Conservation (phyloP, 352 stramenopile species). For the Plasmopara halstedii region DNA sequence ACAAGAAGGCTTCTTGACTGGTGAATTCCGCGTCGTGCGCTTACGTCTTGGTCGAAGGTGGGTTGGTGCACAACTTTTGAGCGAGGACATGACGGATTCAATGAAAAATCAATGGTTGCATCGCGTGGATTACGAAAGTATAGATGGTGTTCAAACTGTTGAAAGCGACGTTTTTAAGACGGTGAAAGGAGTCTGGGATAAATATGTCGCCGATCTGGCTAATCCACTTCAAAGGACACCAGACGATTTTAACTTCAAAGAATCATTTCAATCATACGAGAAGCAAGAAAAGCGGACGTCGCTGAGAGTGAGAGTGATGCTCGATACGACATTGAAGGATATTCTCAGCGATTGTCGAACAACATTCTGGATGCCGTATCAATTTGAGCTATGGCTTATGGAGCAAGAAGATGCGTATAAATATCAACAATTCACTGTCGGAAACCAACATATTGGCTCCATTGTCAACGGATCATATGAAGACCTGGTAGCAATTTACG, state of each 20-base stretch:
- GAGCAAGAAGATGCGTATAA: conserved; percentile 49
- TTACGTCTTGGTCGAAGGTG: conserved; percentile 57
- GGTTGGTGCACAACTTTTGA: conserved; percentile 58
- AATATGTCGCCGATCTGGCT: conserved; percentile 44
- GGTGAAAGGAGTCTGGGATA: conserved; percentile 39
- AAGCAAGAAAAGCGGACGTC: conserved; percentile 48
- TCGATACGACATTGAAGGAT: conserved; percentile 48
- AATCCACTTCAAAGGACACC: conserved; percentile 38
- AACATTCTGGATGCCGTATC: conserved; percentile 37
- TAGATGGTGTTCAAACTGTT: conserved; percentile 19
- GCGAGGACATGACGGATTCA: conserved; percentile 24
- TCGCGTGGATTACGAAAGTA: conserved; percentile 53
- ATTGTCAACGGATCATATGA: conserved; percentile 42
- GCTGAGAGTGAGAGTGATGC: conserved; percentile 48
- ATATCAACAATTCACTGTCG: conserved; percentile 26
- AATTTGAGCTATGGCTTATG: conserved; percentile 66
- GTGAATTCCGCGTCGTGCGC: conserved; percentile 39
- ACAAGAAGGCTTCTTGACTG: conserved; percentile 44
- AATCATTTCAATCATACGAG: conserved; percentile 41
- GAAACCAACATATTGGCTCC: conserved; percentile 34
- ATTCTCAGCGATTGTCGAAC: conserved; percentile 44
- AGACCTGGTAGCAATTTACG: conserved; percentile 43
- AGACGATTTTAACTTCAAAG: conserved; percentile 12
- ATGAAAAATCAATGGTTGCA: conserved; percentile 49
- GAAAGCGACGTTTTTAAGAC: conserved; percentile 56